These are phyloP conservation scores for Detonula confervacea DNA, from an alignment of 352 stramenopile species.

Conservation along the genomic window DNA sequence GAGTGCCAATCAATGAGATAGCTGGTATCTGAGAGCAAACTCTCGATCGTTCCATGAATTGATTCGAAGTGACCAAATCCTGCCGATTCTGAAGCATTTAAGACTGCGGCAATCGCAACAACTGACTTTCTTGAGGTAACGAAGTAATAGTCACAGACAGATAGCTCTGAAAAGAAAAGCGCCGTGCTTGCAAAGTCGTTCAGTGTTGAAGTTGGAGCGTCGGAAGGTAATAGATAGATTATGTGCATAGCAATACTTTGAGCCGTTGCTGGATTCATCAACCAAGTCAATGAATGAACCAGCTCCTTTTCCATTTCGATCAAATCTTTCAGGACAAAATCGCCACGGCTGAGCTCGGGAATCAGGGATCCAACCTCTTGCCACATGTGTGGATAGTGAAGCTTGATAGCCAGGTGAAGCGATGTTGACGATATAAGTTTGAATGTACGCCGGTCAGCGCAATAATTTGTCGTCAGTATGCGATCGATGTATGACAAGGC, in stretches of 20 bases:
- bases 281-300: conserved; percentile 67
- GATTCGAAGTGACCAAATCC: conserved; percentile 12
- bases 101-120: conserved; percentile 63
- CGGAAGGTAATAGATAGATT: conserved; percentile 41
- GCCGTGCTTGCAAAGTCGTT: conserved; percentile 40
- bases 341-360: conserved; percentile 65
- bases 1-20: conserved; percentile 45
- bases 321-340: conserved; percentile 66
- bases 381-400: conserved; percentile 43
- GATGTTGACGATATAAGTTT: conserved; percentile 47
- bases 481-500: conserved; percentile 50
- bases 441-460: conserved; percentile 39
- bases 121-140: conserved; percentile 49
- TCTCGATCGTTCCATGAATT: conserved; percentile 16
- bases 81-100: conserved; percentile 73
- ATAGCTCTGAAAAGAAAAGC: conserved; percentile 74
- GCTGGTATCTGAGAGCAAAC: conserved; percentile 29
- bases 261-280: conserved; percentile 66
- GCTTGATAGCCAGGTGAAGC: conserved; percentile 52
- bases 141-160: conserved; percentile 76
- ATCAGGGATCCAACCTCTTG: conserved; percentile 43
- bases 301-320: conserved; percentile 75
- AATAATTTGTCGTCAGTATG: conserved; percentile 36
- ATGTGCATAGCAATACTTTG: conserved; percentile 68
- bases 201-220: conserved; percentile 18